Evolutionary conservation across 129 eudicot species (phyloP), one percentile per base, ranked within the genome.

Genomic region (Erigeron canadensis): DNA sequence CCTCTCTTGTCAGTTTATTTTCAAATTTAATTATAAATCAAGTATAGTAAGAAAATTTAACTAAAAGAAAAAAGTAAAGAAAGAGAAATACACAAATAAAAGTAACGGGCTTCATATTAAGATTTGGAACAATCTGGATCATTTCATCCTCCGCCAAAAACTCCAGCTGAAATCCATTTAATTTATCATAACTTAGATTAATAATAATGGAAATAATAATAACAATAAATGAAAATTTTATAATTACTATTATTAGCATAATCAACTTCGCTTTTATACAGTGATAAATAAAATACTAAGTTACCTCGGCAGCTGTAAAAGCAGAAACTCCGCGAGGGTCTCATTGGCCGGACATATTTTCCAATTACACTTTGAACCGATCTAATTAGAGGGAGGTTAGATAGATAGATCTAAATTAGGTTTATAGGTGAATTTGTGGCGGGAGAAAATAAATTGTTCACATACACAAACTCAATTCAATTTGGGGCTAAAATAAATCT

Each of bases 111-210:
- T 93, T 89, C 88, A 93, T 87, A 44, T 90, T 84, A 75, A 87
- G 73, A 57, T 93, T 93, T 0, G 98, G 95, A 42, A 89, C 92
- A 55, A 93, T 89, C 78, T 89, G 96, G 10, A 93, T 81, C 61
- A 75, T 67, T 82, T 93, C 98, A 73, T 93, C 98, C 64, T 93
- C 98, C 7, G 98, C 96, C 18, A 93, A 86, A 83, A 93, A 93
- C 87, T 93, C 98, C 95, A 93, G 45, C 98, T 89, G 82, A 37
- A 48, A 48, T 65, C 58, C 41, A 47, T 47, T 34, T 5, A 17
- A 43, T 10, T 71, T 48, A 18, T 62, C 8, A 53, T 63, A 47
- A 23, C 9, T 5, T 4, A 17, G 53, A 28, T 4, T 53, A 69
- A 47, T 4, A 16, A 51, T 51, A 51, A 51, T 51, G 7, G 15